A percentile compares a stretch with the other conserved stretches of the same genome.
These are phyloP conservation scores for Pseudogymnoascus sp. DNA, from an alignment of 2,329 filamentous ascomycete species.

Conservation along the genomic window DNA sequence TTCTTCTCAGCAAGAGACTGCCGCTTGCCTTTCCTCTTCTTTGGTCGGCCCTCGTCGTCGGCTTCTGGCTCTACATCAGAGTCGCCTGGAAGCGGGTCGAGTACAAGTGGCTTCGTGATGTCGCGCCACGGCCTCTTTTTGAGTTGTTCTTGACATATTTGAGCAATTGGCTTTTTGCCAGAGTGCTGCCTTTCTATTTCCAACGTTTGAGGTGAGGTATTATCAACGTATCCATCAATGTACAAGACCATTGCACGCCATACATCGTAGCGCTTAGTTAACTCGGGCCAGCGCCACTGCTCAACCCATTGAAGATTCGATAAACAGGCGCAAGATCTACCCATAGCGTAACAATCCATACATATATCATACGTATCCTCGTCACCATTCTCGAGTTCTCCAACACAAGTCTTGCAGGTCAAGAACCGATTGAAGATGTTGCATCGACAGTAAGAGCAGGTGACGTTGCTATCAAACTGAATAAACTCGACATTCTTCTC, in stretches of 20 bases:
- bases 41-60: conserved; percentile 57
- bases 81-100: conserved; percentile 29
- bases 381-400: conserved; percentile 53
- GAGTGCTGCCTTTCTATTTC: conserved; percentile 57
- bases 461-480: conserved; percentile 81
- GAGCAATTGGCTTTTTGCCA: conserved; percentile 71
- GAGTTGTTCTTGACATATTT: conserved; percentile 90
- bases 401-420: conserved; percentile 78
- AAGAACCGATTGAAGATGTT: conserved; percentile 98
- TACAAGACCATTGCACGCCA: conserved; percentile 75
- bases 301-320: conserved; percentile 85
- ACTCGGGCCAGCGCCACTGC: conserved; percentile 77
- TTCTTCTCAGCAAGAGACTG: conserved; percentile 38
- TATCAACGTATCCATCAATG: conserved; percentile 58
- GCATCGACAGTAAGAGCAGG: conserved; percentile 88
- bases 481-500: conserved; percentile 67
- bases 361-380: conserved; percentile 91
- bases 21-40: conserved; percentile 42
- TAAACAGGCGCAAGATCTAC: conserved; percentile 81
- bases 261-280: conserved; percentile 67
- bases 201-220: conserved; percentile 60
- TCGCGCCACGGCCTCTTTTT: conserved; percentile 73
- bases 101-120: conserved; percentile 39
- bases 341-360: conserved; percentile 98
- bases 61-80: conserved; percentile 47